These are phyloP conservation scores for Tetradesmus obliquus DNA, from an alignment of 139 green algal genomes.

Conservation along the genomic window DNA sequence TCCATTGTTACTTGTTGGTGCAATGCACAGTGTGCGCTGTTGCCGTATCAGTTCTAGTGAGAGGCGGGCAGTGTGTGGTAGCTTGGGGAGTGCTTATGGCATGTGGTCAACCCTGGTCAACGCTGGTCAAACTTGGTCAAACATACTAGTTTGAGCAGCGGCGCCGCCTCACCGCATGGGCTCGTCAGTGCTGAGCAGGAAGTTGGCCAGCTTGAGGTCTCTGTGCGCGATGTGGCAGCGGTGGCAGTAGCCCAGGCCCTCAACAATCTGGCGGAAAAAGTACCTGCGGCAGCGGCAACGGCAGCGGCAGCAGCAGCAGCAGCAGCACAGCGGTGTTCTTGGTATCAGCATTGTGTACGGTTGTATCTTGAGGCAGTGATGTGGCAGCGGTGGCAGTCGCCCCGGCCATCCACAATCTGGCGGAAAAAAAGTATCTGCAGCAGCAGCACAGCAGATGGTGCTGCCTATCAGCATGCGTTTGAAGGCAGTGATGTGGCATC, in stretches of 20 bases:
- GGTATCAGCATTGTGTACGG: not conserved
- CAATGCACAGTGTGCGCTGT: no score
- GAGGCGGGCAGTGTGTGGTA: no score
- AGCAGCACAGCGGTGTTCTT: not conserved
- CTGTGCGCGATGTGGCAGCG: conserved; percentile 81
- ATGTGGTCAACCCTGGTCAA: not conserved
- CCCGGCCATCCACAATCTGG: conserved; percentile 71
- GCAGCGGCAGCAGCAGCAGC: not conserved
- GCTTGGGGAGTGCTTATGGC: not conserved
- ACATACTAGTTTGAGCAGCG: not conserved
- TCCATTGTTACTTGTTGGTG: no score
- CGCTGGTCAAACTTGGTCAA: not conserved
- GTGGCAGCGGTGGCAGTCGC: conserved; percentile 87
- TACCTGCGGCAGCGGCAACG: conserved; percentile 66
- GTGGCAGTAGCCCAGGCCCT: conserved; percentile 92
- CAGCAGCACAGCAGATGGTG: not conserved
- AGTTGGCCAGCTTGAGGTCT: conserved; percentile 91
- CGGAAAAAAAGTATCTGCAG: conserved; percentile 92
- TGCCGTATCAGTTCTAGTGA: no score
- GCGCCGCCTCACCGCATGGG: not conserved
- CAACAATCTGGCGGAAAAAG: conserved; percentile 81
- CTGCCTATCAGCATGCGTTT: no score
- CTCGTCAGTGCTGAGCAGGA: conserved; percentile 70
- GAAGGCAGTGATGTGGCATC: no score
- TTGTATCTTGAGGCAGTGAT: conserved; percentile 46